These are phyloP conservation scores for Entomophthora muscae DNA, from an alignment of 371 early-diverging fungal genomes.

Conservation along the genomic window DNA sequence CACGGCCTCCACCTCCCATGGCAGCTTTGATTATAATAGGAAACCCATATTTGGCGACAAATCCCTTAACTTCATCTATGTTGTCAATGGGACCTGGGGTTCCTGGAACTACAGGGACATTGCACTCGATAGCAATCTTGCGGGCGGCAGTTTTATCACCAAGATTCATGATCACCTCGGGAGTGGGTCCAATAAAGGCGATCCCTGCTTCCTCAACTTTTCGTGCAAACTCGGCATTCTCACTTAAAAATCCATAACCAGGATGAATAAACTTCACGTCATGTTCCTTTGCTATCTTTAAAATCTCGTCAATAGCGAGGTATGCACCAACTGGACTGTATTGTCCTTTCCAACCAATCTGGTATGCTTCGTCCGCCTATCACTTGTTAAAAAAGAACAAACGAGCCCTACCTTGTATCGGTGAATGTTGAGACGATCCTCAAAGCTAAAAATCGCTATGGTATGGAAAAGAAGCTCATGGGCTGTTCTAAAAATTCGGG, in stretches of 20 bases:
- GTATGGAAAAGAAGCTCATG: constrained; percentile 80
- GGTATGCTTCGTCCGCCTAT: constrained; percentile 82
- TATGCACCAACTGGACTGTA: constrained; percentile 85
- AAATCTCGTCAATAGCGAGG: constrained; percentile 80
- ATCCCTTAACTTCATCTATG: constrained; percentile 40
- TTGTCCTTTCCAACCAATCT: constrained; percentile 62
- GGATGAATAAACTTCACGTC: constrained; percentile 57
- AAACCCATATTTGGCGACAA: constrained; percentile 65
- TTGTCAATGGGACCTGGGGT: constrained; percentile 67
- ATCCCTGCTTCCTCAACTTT: constrained; percentile 80
- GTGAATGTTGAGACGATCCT: constrained; percentile 85
- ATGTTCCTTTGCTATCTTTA: constrained; percentile 61
- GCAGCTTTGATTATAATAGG: constrained; percentile 96
- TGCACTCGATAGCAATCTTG: constrained; percentile 53
- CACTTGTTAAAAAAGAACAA: not conserved
- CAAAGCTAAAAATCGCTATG: constrained; percentile 73
- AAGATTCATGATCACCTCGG: constrained; percentile 68
- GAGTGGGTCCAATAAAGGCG: constrained; percentile 75
- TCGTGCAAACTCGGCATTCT: constrained; percentile 77
- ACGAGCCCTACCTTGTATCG: constrained; percentile 51
- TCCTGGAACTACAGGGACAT: constrained; percentile 75
- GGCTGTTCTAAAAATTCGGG: constrained; percentile 79
- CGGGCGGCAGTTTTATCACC: constrained; percentile 94
- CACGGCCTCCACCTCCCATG: constrained; percentile 95
- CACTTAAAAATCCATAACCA: constrained; percentile 82